phyloP scores from a whole-genome alignment of 208 protist species.

The Vickermania spadyakhi region DNA sequence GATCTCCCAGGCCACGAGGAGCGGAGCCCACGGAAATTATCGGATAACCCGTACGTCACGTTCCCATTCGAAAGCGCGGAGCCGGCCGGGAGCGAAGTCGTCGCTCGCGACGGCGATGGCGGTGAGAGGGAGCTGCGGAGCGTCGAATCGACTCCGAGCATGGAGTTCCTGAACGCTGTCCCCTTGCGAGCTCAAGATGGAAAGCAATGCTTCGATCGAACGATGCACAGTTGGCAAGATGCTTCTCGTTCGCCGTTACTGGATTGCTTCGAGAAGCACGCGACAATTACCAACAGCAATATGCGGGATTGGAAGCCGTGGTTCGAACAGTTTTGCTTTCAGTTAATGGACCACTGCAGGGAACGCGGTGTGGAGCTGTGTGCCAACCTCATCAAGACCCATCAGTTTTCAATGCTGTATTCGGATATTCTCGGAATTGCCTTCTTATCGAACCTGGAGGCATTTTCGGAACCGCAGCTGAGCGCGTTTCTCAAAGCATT shows the following conservation, averaged over 20 bases:
- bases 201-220: not conserved
- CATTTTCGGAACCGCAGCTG: constrained; percentile 21
- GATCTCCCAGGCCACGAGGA: not conserved
- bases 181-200: not conserved
- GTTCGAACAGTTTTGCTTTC: constrained; percentile 57
- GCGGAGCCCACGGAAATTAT: not conserved
- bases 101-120: not conserved
- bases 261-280: not conserved
- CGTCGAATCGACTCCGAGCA: not conserved
- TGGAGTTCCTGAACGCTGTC: not conserved
- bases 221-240: not conserved
- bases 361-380: constrained; percentile 50
- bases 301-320: constrained; percentile 37
- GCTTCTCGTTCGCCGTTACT: not conserved
- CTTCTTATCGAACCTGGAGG: constrained; percentile 51
- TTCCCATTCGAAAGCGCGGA: not conserved
- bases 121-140: not conserved
- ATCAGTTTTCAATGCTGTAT: constrained; percentile 54
- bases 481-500: constrained; percentile 48
- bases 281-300: not conserved
- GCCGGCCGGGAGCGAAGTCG: not conserved
- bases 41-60: not conserved
- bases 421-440: constrained; percentile 63
- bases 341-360: constrained; percentile 40
- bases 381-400: constrained; percentile 34